Evolutionary conservation across 2,329 filamentous ascomycete genomes (phyloP).

Genomic region (Fusarium begoniae): DNA sequence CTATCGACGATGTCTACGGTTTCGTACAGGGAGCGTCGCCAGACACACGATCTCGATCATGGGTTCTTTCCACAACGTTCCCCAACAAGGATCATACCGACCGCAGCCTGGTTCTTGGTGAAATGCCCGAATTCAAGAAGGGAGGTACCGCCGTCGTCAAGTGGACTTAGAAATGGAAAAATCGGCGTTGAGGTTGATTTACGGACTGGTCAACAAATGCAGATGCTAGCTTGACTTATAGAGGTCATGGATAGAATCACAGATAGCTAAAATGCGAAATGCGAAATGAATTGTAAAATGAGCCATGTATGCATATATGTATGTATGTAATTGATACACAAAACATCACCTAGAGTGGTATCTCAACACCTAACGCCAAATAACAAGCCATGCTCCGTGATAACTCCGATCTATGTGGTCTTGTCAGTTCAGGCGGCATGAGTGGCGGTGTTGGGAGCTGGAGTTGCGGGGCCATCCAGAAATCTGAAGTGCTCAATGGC

Average conservation of each 20-base stretch:
- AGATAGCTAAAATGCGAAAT: not conserved
- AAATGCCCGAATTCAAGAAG: constrained; percentile 72
- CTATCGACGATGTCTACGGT: constrained; percentile 78
- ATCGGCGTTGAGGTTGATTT: constrained; percentile 33
- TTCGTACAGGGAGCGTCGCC: constrained; percentile 75
- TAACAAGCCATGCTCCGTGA: constrained; percentile 9
- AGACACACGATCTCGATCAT: constrained; percentile 65
- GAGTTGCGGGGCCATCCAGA: constrained; percentile 60
- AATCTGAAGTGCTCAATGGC: constrained; percentile 83
- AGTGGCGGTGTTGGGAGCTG: constrained; percentile 17
- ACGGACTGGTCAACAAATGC: not conserved
- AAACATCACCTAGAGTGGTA: constrained; percentile 38
- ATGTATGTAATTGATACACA: not conserved
- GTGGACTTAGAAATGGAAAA: constrained; percentile 50
- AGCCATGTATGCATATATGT: not conserved
- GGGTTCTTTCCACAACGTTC: constrained; percentile 84
- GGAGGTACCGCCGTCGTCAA: constrained; percentile 73
- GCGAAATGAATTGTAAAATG: not conserved
- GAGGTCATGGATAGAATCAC: constrained; percentile 21
- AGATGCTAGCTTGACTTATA: constrained; percentile 18
- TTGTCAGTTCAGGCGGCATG: constrained; percentile 5
- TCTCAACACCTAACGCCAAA: constrained; percentile 42
- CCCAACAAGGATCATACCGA: constrained; percentile 83
- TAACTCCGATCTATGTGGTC: not conserved
- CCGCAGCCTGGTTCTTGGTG: constrained; percentile 65